Percentiles rank a stretch among this genome's conserved stretches.
These are phyloP conservation scores for Vanrija pseudolonga DNA, from an alignment of 1,284 basidiomycete species.

Conservation along the genomic window DNA sequence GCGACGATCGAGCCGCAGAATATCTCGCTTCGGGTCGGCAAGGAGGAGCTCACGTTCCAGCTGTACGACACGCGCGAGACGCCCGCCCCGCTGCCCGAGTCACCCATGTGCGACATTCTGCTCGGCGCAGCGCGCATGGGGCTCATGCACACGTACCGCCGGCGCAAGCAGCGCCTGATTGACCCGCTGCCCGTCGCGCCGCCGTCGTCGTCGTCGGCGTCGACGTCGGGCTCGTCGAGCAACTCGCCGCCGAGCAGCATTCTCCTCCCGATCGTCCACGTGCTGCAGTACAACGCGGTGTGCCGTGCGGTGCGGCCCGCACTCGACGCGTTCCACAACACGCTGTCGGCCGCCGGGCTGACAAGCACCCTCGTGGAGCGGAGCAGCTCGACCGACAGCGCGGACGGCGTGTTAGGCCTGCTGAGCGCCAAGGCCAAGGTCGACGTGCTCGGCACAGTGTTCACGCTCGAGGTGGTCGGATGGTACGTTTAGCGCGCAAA, in stretches of 20 bases:
- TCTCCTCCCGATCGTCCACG: conserved; percentile 29
- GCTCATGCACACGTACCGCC: conserved; percentile 29
- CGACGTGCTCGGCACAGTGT: conserved; percentile 19
- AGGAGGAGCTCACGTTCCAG: conserved; percentile 29
- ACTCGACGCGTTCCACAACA: conserved; percentile 17
- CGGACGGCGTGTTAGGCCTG: conserved; percentile 3
- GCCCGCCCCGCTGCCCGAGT: conserved; percentile 1
- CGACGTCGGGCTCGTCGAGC: neutral
- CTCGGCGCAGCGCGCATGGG: conserved; percentile 27
- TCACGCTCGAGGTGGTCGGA: conserved; percentile 20
- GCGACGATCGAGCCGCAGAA: conserved; percentile 20
- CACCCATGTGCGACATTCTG: conserved; percentile 32
- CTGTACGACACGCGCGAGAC: conserved; percentile 32
- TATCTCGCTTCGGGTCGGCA: conserved; percentile 21
- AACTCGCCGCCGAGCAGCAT: conserved; percentile 12
- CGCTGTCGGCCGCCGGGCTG: conserved; percentile 20
- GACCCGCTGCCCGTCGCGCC: neutral
- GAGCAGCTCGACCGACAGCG: conserved; percentile 2
- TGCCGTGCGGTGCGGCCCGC: conserved; percentile 11
- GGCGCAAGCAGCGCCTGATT: conserved; percentile 30
- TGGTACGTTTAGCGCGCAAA: conserved; percentile 22
- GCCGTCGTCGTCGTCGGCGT: neutral
- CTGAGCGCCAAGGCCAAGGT: conserved; percentile 14
- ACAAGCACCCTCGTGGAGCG: conserved; percentile 8
- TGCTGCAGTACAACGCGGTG: conserved; percentile 23